Conservation (phyloP, 2,329 filamentous ascomycete genomes). For the Cladosporium sphaerospermum region DNA sequence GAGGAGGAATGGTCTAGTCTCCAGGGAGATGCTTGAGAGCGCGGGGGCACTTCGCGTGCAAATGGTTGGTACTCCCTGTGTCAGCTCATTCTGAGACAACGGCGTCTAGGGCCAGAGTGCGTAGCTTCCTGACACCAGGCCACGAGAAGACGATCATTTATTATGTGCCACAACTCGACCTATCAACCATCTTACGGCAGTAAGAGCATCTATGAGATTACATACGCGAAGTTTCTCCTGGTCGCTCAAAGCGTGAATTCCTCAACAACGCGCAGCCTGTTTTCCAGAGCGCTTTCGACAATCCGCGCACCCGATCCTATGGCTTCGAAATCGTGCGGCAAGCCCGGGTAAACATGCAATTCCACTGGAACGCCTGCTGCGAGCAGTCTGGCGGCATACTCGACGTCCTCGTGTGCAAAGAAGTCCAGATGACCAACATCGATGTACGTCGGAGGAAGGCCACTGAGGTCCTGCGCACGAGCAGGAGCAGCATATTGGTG, state of each 20-base stretch:
- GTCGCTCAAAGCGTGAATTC: not conserved
- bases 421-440: slow-evolving; percentile 40
- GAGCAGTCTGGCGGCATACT: slow-evolving; percentile 36
- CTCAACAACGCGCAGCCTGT: not conserved
- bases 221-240: not conserved
- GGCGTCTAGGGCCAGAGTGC: too few relatives aligned
- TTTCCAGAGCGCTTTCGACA: not conserved
- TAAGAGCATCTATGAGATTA: too few relatives aligned
- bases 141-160: too few relatives aligned
- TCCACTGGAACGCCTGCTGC: slow-evolving; percentile 39
- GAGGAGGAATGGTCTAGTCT: not conserved
- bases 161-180: too few relatives aligned
- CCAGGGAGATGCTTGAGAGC: not conserved
- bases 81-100: not conserved
- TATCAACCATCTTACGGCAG: too few relatives aligned
- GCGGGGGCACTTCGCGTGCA: not conserved
- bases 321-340: slow-evolving; percentile 37
- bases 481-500: slow-evolving; percentile 28
- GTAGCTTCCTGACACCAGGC: too few relatives aligned
- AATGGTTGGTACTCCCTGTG: not conserved
- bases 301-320: not conserved
- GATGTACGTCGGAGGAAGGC: slow-evolving; percentile 41
- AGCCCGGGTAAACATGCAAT: slow-evolving; percentile 40
- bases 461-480: slow-evolving; percentile 27
- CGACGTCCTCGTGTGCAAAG: slow-evolving; percentile 36